Evolutionary conservation across 371 early-diverging fungal genomes (phyloP).

Genomic region (Mucor piriformis): DNA sequence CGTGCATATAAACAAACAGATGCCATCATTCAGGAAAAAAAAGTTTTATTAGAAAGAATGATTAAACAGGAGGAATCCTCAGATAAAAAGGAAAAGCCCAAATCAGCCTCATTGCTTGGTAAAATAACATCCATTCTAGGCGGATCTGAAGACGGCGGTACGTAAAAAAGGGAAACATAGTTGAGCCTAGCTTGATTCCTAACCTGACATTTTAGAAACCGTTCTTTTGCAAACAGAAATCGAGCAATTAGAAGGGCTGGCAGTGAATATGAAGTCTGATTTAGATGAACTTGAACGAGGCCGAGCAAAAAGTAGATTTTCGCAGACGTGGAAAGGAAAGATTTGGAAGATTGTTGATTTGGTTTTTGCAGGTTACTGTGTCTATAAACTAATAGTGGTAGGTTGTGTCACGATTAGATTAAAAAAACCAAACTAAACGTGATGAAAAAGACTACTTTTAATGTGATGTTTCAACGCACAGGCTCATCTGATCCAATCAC

Average conservation of each 20-base stretch:
- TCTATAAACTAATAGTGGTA: conserved; percentile 84
- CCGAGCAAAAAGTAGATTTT: conserved; percentile 55
- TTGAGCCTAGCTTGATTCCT: background rate
- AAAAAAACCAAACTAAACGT: background rate
- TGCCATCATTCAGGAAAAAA: conserved; percentile 34
- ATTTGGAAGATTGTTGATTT: conserved; percentile 77
- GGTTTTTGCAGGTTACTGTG: conserved; percentile 85
- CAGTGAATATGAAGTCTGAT: conserved; percentile 38
- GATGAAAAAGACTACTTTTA: conserved; percentile 63
- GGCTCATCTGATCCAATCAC: conserved; percentile 90
- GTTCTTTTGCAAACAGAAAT: conserved; percentile 33
- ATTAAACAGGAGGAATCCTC: background rate
- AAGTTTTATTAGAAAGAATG: conserved; percentile 16
- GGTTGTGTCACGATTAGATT: conserved; percentile 4
- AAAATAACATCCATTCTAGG: background rate
- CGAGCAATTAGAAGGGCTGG: conserved; percentile 34
- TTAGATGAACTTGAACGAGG: conserved; percentile 41
- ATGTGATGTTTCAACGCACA: conserved; percentile 75
- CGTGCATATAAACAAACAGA: conserved; percentile 40
- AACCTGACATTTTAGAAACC: background rate
- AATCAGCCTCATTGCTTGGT: background rate
- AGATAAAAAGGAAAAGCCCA: background rate
- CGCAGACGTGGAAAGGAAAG: conserved; percentile 79
- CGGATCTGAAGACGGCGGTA: conserved; percentile 2
- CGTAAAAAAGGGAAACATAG: background rate